Evolutionary conservation across 345 rosid genomes (phyloP).

Genomic region (Excoecaria agallocha): DNA sequence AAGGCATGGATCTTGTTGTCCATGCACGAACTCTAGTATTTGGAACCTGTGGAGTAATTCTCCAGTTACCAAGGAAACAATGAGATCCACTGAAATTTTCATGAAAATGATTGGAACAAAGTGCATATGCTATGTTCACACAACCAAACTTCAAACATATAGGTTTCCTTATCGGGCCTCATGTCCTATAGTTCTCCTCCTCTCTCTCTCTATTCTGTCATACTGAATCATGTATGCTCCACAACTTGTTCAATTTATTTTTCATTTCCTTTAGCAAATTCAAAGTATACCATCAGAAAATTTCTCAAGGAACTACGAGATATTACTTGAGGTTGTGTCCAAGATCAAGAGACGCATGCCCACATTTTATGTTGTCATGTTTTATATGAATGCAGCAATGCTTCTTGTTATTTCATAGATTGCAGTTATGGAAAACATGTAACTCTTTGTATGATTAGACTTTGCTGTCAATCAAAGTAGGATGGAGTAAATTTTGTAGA

Average conservation of each 20-base stretch:
- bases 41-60: background rate
- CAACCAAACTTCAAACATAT: background rate
- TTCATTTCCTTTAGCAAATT: background rate
- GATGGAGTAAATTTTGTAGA: background rate
- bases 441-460: background rate
- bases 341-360: background rate
- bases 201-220: background rate
- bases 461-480: background rate
- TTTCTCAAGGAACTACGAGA: background rate
- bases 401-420: background rate
- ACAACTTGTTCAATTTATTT: background rate
- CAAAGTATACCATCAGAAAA: background rate
- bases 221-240: background rate
- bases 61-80: background rate
- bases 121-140: background rate
- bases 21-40: background rate
- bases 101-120: background rate
- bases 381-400: background rate
- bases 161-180: background rate
- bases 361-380: background rate
- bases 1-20: background rate
- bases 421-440: background rate
- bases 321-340: background rate
- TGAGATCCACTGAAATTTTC: background rate
- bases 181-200: background rate